A percentile compares a stretch with the other conserved stretches of the same genome.
phyloP scores from a whole-genome alignment of 495 filamentous ascomycete genomes.

The Penicillium egyptiacum region DNA sequence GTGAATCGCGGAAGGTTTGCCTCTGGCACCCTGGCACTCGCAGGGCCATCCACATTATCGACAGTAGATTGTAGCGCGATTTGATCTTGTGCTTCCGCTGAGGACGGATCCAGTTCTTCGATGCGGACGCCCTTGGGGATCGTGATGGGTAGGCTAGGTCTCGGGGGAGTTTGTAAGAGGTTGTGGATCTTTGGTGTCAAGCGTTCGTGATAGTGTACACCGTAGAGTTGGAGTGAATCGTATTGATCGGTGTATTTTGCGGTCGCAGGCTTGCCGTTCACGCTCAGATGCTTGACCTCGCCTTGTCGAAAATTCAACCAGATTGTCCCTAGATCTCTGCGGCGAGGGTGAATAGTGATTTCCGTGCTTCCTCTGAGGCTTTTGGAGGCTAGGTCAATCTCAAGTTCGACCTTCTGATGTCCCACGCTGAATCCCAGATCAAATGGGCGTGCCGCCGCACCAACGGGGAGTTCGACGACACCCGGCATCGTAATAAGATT shows the following conservation, averaged over 20 bases:
- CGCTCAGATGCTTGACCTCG: conserved; percentile 64
- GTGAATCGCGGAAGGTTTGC: conserved; percentile 51
- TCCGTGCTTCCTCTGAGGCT: conserved; percentile 76
- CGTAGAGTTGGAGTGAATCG: conserved; percentile 61
- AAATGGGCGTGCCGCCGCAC: conserved; percentile 30
- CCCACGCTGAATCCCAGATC: conserved; percentile 59
- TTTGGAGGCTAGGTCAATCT: conserved; percentile 77
- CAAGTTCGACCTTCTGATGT: conserved; percentile 84
- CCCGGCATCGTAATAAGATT: conserved; percentile 46
- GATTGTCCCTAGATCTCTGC: conserved; percentile 65
- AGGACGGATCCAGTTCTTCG: conserved; percentile 59
- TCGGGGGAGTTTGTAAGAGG: conserved; percentile 57
- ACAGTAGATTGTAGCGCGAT: conserved; percentile 41
- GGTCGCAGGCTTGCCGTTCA: conserved; percentile 64
- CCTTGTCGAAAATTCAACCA: conserved; percentile 85
- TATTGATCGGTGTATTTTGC: conserved; percentile 73
- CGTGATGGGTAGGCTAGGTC: conserved; percentile 60
- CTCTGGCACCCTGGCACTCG: conserved; percentile 37
- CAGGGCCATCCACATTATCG: conserved; percentile 41
- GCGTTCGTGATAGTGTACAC: conserved; percentile 77
- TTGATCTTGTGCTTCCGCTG: conserved; percentile 52
- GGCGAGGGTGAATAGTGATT: conserved; percentile 71
- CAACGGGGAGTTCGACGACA: conserved; percentile 42
- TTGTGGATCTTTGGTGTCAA: conserved; percentile 63
- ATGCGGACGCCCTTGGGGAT: conserved; percentile 67